Evolutionary conservation across 106 monocot genomes (phyloP), one percentile per base, ranked within the genome.

Genomic region (Dendrobium catenatum): DNA sequence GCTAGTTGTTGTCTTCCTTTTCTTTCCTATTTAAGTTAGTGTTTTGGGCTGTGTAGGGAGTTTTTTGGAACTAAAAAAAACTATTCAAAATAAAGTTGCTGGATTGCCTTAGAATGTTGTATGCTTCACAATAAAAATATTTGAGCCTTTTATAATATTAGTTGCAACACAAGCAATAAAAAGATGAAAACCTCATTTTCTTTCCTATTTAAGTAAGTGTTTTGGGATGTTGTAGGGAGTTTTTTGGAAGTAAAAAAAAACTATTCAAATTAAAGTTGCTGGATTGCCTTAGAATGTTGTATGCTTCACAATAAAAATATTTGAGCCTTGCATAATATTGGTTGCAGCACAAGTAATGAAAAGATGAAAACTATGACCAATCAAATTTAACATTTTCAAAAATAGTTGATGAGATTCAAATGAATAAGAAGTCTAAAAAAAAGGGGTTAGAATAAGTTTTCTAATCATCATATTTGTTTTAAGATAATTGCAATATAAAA

Each of bases 291-390:
- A 1, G 83, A 85, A 93, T 96, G 80, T 96, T 93, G 78, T 96
- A 96, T 72, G 96, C 96, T 82, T 96, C 96, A 83, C 96, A 96
- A 80, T 91, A 96, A 72, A 93, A 96, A 66, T 93, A 96, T 85
- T 96, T 96, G 88, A 96, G 93, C 78, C 96, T 88, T 4, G 96
- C 91, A 76, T 96, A 96, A 66, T 96, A 96, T 84, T 91, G 91
- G 66, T 93, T 93, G 93, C 79, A 89, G 67, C 64, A 47, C 68
- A 76, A 19, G 42, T 20, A 55, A 33, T 22, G 8, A 4, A 4
- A 16, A 16, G 24, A 13, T 22, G 29, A 2, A 49, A 54, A 55
- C 4, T 6, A 9, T 16, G 17, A 37, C 29, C 29, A 73, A 31
- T 9, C 1, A 31, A 31, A 31, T 31, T 31, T 31, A 31, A 31